A percentile compares a stretch with the other conserved stretches of the same genome.
phyloP scores from a whole-genome alignment of 345 rosid genomes.

The Acer saccharum region DNA sequence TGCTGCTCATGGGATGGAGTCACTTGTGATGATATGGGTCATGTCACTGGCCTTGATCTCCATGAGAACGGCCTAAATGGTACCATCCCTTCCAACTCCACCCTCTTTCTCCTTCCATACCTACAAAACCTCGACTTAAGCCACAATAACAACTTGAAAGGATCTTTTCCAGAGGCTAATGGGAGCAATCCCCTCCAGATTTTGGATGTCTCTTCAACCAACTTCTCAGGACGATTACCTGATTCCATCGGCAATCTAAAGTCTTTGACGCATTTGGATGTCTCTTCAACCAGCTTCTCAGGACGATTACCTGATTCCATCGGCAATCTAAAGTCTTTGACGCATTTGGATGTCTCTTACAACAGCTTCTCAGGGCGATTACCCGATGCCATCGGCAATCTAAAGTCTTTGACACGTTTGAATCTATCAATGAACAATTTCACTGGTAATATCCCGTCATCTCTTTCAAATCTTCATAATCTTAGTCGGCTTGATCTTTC shows the following conservation, averaged over 20 bases:
- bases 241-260: not conserved
- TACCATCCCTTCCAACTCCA: not conserved
- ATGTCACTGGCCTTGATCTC: not conserved
- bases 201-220: not conserved
- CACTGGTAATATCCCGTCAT: conserved; percentile 23
- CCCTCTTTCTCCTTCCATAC: not conserved
- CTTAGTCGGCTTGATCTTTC: not conserved
- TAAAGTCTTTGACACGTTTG: not conserved
- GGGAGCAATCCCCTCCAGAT: not conserved
- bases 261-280: not conserved
- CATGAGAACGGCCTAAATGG: not conserved
- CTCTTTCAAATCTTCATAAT: not conserved
- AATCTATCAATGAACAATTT: not conserved
- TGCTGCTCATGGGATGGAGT: not conserved
- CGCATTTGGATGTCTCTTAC: not conserved
- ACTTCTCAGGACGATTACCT: not conserved
- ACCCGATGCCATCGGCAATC: not conserved
- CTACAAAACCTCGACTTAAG: not conserved
- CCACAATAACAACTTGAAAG: not conserved
- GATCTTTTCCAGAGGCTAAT: conserved; percentile 16
- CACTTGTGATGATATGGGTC: not conserved
- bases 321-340: not conserved
- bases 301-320: not conserved
- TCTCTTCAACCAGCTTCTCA: not conserved
- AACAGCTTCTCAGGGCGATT: not conserved